A percentile compares a stretch with the other conserved stretches of the same genome.
phyloP scores from a whole-genome alignment of 2,329 filamentous ascomycete species.

The Penicillium sp. region DNA sequence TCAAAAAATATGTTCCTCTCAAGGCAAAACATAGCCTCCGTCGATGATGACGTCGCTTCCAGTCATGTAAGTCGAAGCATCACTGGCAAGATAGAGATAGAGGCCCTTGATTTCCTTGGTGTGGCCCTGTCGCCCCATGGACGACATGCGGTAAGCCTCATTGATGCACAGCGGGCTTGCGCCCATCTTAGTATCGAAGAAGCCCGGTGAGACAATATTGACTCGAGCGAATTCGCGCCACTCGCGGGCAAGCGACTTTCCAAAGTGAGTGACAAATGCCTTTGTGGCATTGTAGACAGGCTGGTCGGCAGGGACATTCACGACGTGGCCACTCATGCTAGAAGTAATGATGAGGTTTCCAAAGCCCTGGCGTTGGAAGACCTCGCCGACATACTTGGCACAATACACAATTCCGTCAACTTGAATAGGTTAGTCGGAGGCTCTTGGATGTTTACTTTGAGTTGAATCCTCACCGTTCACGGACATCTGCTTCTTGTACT shows the following conservation, averaged over 20 bases:
- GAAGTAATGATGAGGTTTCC: slow-evolving; percentile 52
- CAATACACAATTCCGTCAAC: slow-evolving; percentile 51
- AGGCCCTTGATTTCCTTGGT: slow-evolving; percentile 40
- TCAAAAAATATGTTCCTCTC: neutral
- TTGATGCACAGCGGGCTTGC: slow-evolving; percentile 45
- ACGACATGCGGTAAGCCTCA: slow-evolving; percentile 50
- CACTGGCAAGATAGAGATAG: slow-evolving; percentile 47
- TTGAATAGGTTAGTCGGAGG: slow-evolving; percentile 8
- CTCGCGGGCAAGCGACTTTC: slow-evolving; percentile 55
- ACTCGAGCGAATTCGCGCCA: slow-evolving; percentile 59
- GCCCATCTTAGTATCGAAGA: slow-evolving; percentile 58
- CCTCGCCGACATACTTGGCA: slow-evolving; percentile 45
- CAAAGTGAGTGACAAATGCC: slow-evolving; percentile 56
- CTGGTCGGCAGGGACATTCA: slow-evolving; percentile 55
- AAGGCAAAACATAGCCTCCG: slow-evolving; percentile 46
- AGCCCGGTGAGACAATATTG: slow-evolving; percentile 56
- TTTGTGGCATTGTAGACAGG: slow-evolving; percentile 59
- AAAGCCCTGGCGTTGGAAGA: slow-evolving; percentile 45
- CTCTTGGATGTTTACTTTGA: neutral
- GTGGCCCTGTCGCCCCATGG: slow-evolving; percentile 41
- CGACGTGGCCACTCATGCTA: slow-evolving; percentile 51
- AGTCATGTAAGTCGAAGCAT: slow-evolving; percentile 50
- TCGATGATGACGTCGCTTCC: slow-evolving; percentile 51
- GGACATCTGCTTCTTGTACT: slow-evolving; percentile 53
- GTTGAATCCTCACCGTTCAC: slow-evolving; percentile 48